Conservation (phyloP, 768 basidiomycete species). For the Hypholoma fasciculare region DNA sequence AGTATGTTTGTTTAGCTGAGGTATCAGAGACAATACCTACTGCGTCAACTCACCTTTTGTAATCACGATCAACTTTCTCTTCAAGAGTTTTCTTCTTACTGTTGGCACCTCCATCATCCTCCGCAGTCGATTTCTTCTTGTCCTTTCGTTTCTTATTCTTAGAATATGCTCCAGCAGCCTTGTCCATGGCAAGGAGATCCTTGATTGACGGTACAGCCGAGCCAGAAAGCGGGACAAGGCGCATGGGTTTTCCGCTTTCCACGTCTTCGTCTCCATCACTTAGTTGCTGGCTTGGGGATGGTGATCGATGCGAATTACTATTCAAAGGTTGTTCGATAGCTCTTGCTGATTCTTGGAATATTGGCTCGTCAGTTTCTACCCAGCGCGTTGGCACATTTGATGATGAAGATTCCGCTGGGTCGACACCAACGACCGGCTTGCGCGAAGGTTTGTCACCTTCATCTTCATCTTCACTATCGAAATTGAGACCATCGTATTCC, state of each 20-base stretch:
- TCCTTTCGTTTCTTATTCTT: constrained; percentile 78
- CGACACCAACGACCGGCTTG: neutral
- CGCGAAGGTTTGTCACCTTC: constrained; percentile 30
- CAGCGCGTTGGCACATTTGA: constrained; percentile 34
- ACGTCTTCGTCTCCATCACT: constrained; percentile 38
- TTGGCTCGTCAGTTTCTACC: constrained; percentile 42
- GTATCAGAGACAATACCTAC: neutral
- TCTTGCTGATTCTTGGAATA: constrained; percentile 17
- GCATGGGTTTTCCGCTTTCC: constrained; percentile 45
- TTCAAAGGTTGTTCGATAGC: constrained; percentile 4
- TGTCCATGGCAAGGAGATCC: constrained; percentile 78
- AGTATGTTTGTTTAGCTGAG: neutral
- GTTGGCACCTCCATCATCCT: constrained; percentile 31
- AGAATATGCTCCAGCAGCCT: constrained; percentile 59
- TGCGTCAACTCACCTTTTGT: constrained; percentile 46
- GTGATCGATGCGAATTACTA: constrained; percentile 9
- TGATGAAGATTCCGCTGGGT: constrained; percentile 8
- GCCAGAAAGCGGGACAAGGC: constrained; percentile 75
- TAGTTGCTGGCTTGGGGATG: constrained; percentile 16
- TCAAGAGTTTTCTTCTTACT: constrained; percentile 32
- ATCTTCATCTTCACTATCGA: constrained; percentile 56
- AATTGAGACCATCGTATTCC: constrained; percentile 73
- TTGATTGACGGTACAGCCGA: constrained; percentile 82
- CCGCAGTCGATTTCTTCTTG: constrained; percentile 51
- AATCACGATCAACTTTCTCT: constrained; percentile 50